Evolutionary conservation across 805 yeast genomes (phyloP).

Genomic region (Kodamaea nitidulidarum): DNA sequence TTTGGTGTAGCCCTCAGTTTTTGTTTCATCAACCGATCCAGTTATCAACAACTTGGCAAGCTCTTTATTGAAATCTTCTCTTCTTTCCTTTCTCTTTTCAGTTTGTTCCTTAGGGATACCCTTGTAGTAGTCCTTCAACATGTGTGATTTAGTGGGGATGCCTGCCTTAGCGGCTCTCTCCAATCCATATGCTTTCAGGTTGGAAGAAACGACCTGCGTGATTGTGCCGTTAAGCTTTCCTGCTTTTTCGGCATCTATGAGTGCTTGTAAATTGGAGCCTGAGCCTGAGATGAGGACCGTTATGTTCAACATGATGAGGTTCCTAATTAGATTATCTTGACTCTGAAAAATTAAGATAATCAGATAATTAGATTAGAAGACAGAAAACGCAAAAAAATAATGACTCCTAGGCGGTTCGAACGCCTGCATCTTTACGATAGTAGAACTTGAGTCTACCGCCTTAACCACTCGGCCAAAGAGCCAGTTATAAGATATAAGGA

Average conservation of each 20-base stretch:
- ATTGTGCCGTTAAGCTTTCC: constrained; percentile 48
- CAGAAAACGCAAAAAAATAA: background rate
- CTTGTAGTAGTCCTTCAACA: constrained; percentile 67
- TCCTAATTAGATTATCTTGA: constrained; percentile 7
- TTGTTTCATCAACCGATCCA: constrained; percentile 37
- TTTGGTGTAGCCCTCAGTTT: constrained; percentile 30
- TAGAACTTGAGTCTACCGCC: constrained; percentile 6
- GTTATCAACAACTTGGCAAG: constrained; percentile 63
- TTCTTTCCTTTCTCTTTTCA: constrained; percentile 52
- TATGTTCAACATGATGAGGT: constrained; percentile 25
- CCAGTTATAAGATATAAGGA: background rate
- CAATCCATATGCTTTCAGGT: constrained; percentile 82
- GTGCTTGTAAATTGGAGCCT: constrained; percentile 93
- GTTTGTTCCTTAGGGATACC: constrained; percentile 69
- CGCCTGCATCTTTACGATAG: constrained; percentile 6
- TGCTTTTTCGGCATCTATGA: constrained; percentile 65
- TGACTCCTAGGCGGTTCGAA: constrained; percentile 6
- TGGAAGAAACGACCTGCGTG: constrained; percentile 79
- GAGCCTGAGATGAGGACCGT: constrained; percentile 89
- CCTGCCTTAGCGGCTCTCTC: constrained; percentile 65
- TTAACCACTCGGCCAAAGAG: constrained; percentile 6
- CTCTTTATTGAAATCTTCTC: constrained; percentile 73
- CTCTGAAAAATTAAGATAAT: constrained; percentile 10
- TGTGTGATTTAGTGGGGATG: constrained; percentile 72
- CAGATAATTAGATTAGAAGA: too few species aligned